Conservation (phyloP, 116 monocot species). For the Cymodocea nodosa region DNA sequence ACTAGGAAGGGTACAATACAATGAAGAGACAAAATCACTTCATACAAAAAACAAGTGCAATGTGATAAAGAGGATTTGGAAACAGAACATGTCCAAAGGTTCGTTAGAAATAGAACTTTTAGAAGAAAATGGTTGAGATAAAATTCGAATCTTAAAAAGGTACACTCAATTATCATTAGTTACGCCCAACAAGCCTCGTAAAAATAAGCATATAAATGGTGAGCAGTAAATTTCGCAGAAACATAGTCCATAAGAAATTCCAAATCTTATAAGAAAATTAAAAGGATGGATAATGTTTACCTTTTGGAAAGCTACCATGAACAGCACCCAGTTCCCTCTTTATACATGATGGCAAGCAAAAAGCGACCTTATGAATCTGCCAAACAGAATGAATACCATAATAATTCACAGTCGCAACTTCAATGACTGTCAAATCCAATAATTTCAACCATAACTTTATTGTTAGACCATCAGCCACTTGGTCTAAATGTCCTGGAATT, state of each 20-base stretch:
- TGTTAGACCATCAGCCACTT: too few relatives aligned
- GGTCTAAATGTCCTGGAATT: too few relatives aligned
- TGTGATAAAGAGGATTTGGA: too few relatives aligned
- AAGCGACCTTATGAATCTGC: conserved; percentile 82
- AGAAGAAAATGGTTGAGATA: neutral
- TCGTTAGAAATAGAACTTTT: neutral
- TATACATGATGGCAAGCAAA: conserved; percentile 65
- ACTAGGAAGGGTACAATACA: too few relatives aligned
- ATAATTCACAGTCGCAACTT: too few relatives aligned
- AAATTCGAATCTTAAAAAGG: neutral
- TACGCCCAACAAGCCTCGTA: neutral
- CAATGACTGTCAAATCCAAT: too few relatives aligned
- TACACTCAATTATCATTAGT: too few relatives aligned
- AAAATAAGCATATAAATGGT: neutral
- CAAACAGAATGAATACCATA: neutral
- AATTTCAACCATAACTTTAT: too few relatives aligned
- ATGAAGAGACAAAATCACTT: too few relatives aligned
- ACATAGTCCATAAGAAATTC: neutral
- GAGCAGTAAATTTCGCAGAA: neutral
- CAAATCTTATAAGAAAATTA: neutral
- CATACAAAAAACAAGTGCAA: too few relatives aligned
- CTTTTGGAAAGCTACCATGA: conserved; percentile 7
- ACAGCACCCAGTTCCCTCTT: conserved; percentile 35
- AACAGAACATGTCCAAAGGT: too few relatives aligned
- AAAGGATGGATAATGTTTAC: conserved; percentile 3